Evolutionary conservation across 2,329 filamentous ascomycete genomes (phyloP), one percentile per base, ranked within the genome.

Genomic region (Delphinella strobiligena): DNA sequence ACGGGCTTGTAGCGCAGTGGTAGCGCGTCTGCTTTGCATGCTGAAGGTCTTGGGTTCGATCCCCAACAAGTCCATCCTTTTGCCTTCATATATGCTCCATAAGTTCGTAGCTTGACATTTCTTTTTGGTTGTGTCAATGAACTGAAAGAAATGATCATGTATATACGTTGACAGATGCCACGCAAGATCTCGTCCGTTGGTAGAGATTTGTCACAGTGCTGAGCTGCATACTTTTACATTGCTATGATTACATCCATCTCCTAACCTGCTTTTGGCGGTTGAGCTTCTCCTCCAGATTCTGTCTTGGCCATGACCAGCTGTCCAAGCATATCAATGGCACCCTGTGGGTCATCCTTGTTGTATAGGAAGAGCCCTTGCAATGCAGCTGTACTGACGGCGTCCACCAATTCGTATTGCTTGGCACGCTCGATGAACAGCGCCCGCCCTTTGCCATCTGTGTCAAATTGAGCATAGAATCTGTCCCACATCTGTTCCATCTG

Each of bases 281-380:
- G 22, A 7, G 12, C 12, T 27, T 27, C 22, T 12, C 7, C 12
- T 7, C 7, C 22, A 7, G 39, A 27, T 5, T n/a, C n/a, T 15
- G 39, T 41, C 19, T 41, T 41, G 5, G 39, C 39, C 39, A 41
- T 41, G 1, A 41, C 14, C 14, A 61, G 45, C 42, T 58, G 50
- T 31, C 54, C 51, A 7, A 59, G 47, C 48, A 55, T 58, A 10
- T 47, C 46, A 17, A 96, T 88, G 11, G 89, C 89, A 2, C 89
- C 87, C 49, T 87, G 72, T 68, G 88, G 82, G 51, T 93, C 74
- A 47, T 80, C 82, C 64, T 98, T 98, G 63, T 96, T 93, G 59
- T 93, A 93, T 58, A 96, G 61, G 60, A 98, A 98, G 33, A 98
- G 62, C 0, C 91, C 91, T 61, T 98, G 91, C 19, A 98, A 77